phyloP scores from a whole-genome alignment of 495 filamentous ascomycete genomes.

The Lepidopterella palustris region DNA sequence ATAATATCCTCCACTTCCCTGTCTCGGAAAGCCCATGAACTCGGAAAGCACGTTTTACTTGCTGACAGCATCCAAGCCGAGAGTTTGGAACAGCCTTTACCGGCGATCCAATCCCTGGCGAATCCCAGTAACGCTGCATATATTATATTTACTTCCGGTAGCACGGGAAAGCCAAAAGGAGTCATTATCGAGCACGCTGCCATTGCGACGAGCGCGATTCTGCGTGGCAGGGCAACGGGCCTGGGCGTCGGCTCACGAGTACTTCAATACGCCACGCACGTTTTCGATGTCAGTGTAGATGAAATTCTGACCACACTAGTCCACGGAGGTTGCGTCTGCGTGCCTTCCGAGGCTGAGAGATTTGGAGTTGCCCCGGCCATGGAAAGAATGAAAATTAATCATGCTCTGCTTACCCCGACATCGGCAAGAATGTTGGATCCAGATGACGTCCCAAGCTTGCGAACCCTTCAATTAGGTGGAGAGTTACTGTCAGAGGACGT shows the following conservation, averaged over 20 bases:
- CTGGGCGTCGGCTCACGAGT: conserved; percentile 33
- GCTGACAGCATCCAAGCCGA: neutral
- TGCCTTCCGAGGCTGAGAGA: conserved; percentile 38
- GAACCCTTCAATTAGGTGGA: conserved; percentile 37
- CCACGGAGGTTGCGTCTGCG: conserved; percentile 44
- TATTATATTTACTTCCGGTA: conserved; percentile 48
- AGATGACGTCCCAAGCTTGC: conserved; percentile 32
- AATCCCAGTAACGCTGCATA: conserved; percentile 21
- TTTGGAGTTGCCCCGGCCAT: conserved; percentile 7
- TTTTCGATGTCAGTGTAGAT: conserved; percentile 43
- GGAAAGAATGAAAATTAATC: neutral
- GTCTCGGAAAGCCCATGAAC: neutral
- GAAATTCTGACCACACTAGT: conserved; percentile 41
- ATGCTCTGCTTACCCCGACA: conserved; percentile 40
- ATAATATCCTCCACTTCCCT: neutral
- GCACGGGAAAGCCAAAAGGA: conserved; percentile 52
- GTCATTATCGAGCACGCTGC: conserved; percentile 46
- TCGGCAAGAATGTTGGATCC: conserved; percentile 38
- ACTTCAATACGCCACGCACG: conserved; percentile 44
- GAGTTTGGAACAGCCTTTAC: conserved; percentile 10
- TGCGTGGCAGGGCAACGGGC: conserved; percentile 28
- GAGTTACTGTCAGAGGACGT: conserved; percentile 31
- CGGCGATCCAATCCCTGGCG: conserved; percentile 13
- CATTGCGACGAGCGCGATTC: conserved; percentile 35
- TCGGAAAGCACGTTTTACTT: neutral